Percentiles rank a stretch among this genome's conserved stretches.
These are phyloP conservation scores for Sarcodon aspratus DNA, from an alignment of 768 basidiomycete genomes.

Conservation along the genomic window DNA sequence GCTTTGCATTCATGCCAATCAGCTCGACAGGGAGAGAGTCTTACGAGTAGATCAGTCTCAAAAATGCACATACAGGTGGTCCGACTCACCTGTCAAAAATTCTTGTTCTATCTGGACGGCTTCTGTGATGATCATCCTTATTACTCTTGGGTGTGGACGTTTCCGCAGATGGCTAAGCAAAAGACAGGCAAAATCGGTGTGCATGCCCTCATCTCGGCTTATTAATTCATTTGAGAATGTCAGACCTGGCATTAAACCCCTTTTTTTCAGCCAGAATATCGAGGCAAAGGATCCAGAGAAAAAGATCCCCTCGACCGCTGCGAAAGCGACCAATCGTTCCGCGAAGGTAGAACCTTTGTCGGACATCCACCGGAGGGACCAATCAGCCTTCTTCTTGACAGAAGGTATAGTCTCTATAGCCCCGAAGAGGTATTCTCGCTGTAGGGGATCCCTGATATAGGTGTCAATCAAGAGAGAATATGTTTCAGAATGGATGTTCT, in stretches of 20 bases:
- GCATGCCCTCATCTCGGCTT: constrained; percentile 90
- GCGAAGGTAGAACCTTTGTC: constrained; percentile 74
- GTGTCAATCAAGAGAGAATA: constrained; percentile 94
- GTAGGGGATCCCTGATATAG: constrained; percentile 72
- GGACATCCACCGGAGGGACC: constrained; percentile 90
- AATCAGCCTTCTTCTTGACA: constrained; percentile 86
- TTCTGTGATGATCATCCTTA: constrained; percentile 62
- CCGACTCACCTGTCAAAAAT: constrained; percentile 60
- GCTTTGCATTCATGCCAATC: constrained; percentile 83
- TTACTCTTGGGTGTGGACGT: constrained; percentile 70
- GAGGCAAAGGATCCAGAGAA: constrained; percentile 91
- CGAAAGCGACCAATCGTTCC: constrained; percentile 86
- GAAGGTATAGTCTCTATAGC: constrained; percentile 92
- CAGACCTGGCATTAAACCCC: constrained; percentile 93
- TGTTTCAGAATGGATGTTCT: constrained; percentile 94
- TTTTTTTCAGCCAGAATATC: constrained; percentile 96
- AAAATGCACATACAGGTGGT: neutral
- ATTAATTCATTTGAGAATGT: constrained; percentile 97
- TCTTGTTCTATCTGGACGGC: constrained; percentile 84
- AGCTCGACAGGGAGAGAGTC: constrained; percentile 78
- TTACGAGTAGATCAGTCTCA: constrained; percentile 14
- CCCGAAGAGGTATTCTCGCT: constrained; percentile 79
- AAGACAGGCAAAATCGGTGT: constrained; percentile 92
- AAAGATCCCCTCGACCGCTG: constrained; percentile 94
- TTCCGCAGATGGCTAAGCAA: constrained; percentile 75